phyloP scores from a whole-genome alignment of 2,329 filamentous ascomycete genomes.

The Diaporthe longicolla region DNA sequence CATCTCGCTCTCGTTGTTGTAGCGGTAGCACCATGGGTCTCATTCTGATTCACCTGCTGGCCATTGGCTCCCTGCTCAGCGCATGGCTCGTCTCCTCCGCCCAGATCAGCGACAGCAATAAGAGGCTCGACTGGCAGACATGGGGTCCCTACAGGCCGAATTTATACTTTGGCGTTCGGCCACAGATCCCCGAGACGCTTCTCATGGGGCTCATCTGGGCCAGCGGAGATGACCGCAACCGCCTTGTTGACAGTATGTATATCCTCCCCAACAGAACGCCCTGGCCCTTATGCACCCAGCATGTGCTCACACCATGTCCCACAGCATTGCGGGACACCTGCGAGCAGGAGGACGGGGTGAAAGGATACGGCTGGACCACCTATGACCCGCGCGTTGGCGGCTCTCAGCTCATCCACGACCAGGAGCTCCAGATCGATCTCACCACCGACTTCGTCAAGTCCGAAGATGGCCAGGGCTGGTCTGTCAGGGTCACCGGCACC shows the following conservation, averaged over 20 bases:
- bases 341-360: conserved; percentile 77
- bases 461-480: conserved; percentile 76
- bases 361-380: conserved; percentile 79
- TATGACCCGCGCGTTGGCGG: conserved; percentile 78
- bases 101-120: not conserved
- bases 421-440: conserved; percentile 74
- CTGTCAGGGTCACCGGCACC: conserved; percentile 73
- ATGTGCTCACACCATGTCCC: conserved; percentile 30
- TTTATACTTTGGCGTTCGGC: conserved; percentile 91
- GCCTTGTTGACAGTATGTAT: conserved; percentile 42
- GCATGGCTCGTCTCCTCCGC: conserved; percentile 12
- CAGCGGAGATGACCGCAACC: conserved; percentile 71
- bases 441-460: conserved; percentile 81
- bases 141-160: conserved; percentile 96
- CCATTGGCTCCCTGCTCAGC: conserved; percentile 28
- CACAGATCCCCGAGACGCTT: conserved; percentile 84
- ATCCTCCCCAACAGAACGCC: not conserved
- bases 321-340: conserved; percentile 77
- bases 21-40: conserved; percentile 26
- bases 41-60: conserved; percentile 20
- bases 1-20: too few relatives aligned
- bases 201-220: conserved; percentile 88
- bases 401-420: conserved; percentile 76
- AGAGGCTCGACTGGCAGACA: conserved; percentile 43
- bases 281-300: not conserved